Evolutionary conservation across 768 basidiomycete genomes (phyloP).

Genomic region (Xerocomus brunneocitrinus): DNA sequence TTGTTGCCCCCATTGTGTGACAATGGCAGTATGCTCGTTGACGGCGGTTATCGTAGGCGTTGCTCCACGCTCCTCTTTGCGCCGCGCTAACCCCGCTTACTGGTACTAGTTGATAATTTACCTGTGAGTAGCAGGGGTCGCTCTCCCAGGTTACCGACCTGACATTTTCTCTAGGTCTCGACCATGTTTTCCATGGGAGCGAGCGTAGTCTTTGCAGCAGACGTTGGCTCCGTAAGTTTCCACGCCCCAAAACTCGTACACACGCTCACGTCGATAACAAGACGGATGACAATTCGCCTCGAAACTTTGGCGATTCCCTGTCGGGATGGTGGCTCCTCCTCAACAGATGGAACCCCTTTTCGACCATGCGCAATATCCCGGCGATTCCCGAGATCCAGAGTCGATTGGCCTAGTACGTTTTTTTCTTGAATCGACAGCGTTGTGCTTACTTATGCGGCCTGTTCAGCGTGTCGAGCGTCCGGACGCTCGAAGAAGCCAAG

Average conservation of each 20-base stretch:
- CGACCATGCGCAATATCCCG: slow-evolving; percentile 69
- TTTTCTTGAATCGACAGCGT: background rate
- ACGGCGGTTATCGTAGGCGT: slow-evolving; percentile 80
- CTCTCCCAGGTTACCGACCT: background rate
- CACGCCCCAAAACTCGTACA: background rate
- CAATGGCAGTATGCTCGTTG: slow-evolving; percentile 87
- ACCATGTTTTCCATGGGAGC: slow-evolving; percentile 93
- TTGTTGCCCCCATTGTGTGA: slow-evolving; percentile 92
- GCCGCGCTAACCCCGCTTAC: slow-evolving; percentile 5
- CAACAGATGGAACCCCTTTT: slow-evolving; percentile 92
- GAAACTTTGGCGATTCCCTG: slow-evolving; percentile 91
- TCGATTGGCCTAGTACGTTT: slow-evolving; percentile 86
- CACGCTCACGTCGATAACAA: slow-evolving; percentile 1
- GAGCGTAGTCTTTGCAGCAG: slow-evolving; percentile 84
- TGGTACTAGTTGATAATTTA: slow-evolving; percentile 71
- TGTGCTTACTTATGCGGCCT: background rate
- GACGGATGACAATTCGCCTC: slow-evolving; percentile 92
- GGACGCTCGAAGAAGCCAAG: slow-evolving; percentile 94
- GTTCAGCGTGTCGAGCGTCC: slow-evolving; percentile 87
- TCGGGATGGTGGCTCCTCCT: slow-evolving; percentile 96
- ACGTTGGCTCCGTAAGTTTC: slow-evolving; percentile 77
- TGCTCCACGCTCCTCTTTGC: background rate
- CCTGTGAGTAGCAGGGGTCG: slow-evolving; percentile 50
- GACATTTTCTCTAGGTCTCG: slow-evolving; percentile 56
- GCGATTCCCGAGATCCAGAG: slow-evolving; percentile 92